These are phyloP conservation scores for Niveomyces coronatus DNA, from an alignment of 2,329 filamentous ascomycete genomes.

Conservation along the genomic window DNA sequence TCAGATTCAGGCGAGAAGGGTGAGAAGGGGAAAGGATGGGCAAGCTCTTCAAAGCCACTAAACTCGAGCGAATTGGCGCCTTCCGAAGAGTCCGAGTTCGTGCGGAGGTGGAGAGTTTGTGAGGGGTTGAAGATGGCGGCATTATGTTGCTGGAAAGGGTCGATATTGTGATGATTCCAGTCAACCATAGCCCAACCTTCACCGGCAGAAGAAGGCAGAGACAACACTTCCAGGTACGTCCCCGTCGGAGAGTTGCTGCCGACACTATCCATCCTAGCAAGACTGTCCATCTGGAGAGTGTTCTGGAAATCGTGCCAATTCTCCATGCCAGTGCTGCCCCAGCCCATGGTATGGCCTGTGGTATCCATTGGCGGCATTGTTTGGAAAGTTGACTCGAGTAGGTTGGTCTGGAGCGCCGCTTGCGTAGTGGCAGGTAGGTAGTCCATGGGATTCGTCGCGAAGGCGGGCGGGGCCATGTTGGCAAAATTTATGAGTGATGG, in stretches of 20 bases:
- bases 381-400: constrained; percentile 54
- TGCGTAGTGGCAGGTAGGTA: constrained; percentile 55
- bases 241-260: constrained; percentile 36
- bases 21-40: constrained; percentile 57
- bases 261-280: constrained; percentile 30
- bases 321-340: constrained; percentile 51
- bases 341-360: constrained; percentile 45
- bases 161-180: constrained; percentile 55
- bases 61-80: constrained; percentile 55
- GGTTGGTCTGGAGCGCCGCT: constrained; percentile 49
- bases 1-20: constrained; percentile 80
- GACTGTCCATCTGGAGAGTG: constrained; percentile 40
- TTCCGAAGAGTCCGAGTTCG: constrained; percentile 77
- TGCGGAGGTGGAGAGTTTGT: constrained; percentile 81
- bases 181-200: constrained; percentile 82
- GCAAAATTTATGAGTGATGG: constrained; percentile 45
- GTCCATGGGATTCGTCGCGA: constrained; percentile 46
- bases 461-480: constrained; percentile 36
- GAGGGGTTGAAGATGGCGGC: constrained; percentile 81
- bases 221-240: constrained; percentile 73
- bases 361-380: constrained; percentile 48
- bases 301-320: constrained; percentile 74
- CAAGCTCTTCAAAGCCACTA: constrained; percentile 73
- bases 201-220: constrained; percentile 69
- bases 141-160: constrained; percentile 49